Conservation (phyloP, 1,284 basidiomycete species). For the Marasmius fiardii region DNA sequence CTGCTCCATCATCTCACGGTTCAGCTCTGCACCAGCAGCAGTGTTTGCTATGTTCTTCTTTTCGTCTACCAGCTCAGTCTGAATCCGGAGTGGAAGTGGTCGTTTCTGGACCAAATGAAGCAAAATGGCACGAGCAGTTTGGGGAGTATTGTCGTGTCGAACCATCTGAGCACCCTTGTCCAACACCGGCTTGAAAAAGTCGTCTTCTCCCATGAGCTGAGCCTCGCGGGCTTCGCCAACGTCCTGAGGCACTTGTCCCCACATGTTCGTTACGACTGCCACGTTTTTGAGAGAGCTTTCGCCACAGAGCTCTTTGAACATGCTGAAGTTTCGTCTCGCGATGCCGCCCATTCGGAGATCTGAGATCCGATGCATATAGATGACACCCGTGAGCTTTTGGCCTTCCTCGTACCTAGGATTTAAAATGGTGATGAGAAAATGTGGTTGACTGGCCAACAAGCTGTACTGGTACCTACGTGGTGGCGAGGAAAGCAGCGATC, state of each 20-base stretch:
- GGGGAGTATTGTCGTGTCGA: slow-evolving; percentile 28
- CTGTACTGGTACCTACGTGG: slow-evolving; percentile 17
- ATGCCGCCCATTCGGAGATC: slow-evolving; percentile 40
- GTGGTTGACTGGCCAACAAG: background rate
- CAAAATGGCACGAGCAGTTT: slow-evolving; percentile 27
- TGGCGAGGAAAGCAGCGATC: slow-evolving; percentile 21
- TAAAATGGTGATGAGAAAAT: background rate
- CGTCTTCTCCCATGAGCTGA: slow-evolving; percentile 29
- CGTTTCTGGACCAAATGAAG: slow-evolving; percentile 27
- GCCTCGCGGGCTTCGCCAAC: slow-evolving; percentile 31
- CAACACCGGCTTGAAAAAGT: slow-evolving; percentile 36
- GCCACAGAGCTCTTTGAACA: slow-evolving; percentile 46
- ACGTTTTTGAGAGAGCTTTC: slow-evolving; percentile 40
- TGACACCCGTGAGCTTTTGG: slow-evolving; percentile 36
- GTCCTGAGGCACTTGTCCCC: slow-evolving; percentile 33
- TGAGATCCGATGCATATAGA: slow-evolving; percentile 47
- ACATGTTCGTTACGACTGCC: slow-evolving; percentile 43
- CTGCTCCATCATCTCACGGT: slow-evolving; percentile 32
- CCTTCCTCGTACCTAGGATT: slow-evolving; percentile 34
- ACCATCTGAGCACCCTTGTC: slow-evolving; percentile 33
- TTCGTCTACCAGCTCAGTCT: slow-evolving; percentile 38
- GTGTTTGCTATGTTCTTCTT: slow-evolving; percentile 35
- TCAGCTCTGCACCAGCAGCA: slow-evolving; percentile 36
- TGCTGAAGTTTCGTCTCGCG: slow-evolving; percentile 38
- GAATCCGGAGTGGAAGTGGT: slow-evolving; percentile 35